phyloP scores from a whole-genome alignment of 805 yeast species.

The Jamesozyma piceae region DNA sequence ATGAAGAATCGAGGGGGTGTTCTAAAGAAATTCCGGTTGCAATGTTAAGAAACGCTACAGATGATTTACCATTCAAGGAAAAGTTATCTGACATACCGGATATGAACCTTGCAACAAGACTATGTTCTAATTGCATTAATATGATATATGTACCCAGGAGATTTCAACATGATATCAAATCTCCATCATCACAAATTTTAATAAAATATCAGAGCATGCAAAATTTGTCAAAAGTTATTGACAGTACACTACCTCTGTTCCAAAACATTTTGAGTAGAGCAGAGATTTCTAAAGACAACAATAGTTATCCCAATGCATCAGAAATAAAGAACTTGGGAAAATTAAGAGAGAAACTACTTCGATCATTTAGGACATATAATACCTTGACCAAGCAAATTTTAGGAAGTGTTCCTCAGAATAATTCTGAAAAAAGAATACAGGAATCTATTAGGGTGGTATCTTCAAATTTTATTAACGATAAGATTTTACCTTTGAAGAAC shows the following conservation, averaged over 20 bases:
- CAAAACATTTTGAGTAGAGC: constrained; percentile 31
- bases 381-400: constrained; percentile 38
- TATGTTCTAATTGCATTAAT: constrained; percentile 65
- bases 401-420: constrained; percentile 26
- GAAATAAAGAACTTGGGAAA: constrained; percentile 32
- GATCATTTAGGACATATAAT: constrained; percentile 45
- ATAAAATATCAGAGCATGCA: constrained; percentile 35
- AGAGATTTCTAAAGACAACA: constrained; percentile 24
- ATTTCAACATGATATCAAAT: constrained; percentile 33
- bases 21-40: constrained; percentile 59
- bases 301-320: constrained; percentile 20
- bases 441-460: constrained; percentile 49
- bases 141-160: constrained; percentile 48
- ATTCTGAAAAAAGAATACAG: constrained; percentile 40
- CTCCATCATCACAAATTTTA: constrained; percentile 32
- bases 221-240: constrained; percentile 32
- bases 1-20: constrained; percentile 50
- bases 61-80: constrained; percentile 18
- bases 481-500: constrained; percentile 53
- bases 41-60: constrained; percentile 17
- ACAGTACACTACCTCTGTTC: constrained; percentile 36
- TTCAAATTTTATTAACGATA: constrained; percentile 53
- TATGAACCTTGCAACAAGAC: constrained; percentile 36
- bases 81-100: constrained; percentile 13
- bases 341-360: constrained; percentile 38